phyloP scores from a whole-genome alignment of 352 stramenopile species.

The Discostella stelligera region DNA sequence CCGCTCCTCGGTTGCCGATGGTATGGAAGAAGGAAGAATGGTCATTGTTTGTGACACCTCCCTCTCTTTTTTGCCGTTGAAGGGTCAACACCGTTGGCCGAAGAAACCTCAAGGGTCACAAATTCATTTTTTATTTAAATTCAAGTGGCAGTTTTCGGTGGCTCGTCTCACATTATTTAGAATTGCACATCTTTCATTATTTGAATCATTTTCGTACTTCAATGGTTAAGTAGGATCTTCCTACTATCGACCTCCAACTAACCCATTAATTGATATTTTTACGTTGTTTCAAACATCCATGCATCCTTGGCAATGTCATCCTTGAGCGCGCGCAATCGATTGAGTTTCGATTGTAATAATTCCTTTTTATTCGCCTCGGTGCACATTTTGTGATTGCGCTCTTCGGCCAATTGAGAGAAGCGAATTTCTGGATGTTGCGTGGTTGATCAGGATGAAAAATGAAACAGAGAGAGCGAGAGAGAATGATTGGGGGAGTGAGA shows the following conservation, averaged over 20 bases:
- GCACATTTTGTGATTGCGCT: conserved; percentile 63
- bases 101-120: no score
- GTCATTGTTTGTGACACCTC: background rate
- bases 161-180: no score
- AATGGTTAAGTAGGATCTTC: conserved; percentile 3
- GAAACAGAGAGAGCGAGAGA: background rate
- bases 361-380: conserved; percentile 55
- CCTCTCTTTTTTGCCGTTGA: no score
- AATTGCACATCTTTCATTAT: background rate
- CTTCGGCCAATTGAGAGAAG: conserved; percentile 53
- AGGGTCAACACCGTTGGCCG: no score
- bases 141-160: no score
- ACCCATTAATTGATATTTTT: background rate
- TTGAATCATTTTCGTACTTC: no score
- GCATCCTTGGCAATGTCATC: conserved; percentile 49
- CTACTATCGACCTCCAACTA: background rate
- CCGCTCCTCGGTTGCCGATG: background rate
- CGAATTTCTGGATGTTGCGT: conserved; percentile 21
- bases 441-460: conserved; percentile 2
- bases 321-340: conserved; percentile 50
- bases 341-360: conserved; percentile 54
- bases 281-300: conserved; percentile 44
- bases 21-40: no score
- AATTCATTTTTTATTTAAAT: no score
- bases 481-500: background rate